Percentiles rank a stretch among this genome's conserved stretches.
phyloP scores from a whole-genome alignment of 805 yeast species.

The Candida loeiensis region DNA sequence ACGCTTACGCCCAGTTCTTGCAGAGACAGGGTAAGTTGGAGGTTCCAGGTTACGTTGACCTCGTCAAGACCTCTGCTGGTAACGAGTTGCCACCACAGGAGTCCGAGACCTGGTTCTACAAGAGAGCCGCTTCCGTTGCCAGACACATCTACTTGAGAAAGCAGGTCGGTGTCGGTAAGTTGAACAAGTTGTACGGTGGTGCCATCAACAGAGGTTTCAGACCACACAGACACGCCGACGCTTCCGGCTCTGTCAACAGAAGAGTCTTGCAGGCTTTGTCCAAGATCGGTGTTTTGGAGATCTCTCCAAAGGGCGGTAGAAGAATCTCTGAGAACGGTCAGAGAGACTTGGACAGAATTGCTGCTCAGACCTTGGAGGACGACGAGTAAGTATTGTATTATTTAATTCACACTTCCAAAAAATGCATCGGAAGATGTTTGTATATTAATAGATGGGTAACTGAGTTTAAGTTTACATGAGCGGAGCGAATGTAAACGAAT shows the following conservation, averaged over 20 bases:
- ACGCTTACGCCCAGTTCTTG: slow-evolving; percentile 99
- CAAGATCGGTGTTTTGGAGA: slow-evolving; percentile 96
- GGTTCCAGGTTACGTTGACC: slow-evolving; percentile 99
- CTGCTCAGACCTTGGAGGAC: slow-evolving; percentile 95
- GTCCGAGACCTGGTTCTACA: slow-evolving; percentile 99
- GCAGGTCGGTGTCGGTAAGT: slow-evolving; percentile 98
- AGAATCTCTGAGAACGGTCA: slow-evolving; percentile 99
- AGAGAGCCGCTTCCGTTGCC: slow-evolving; percentile 99
- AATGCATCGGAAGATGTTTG: slow-evolving; percentile 2
- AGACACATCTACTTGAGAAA: slow-evolving; percentile 99
- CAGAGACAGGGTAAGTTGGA: slow-evolving; percentile 99
- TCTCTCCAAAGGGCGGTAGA: slow-evolving; percentile 98
- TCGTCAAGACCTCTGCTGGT: slow-evolving; percentile 98
- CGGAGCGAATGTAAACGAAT: not conserved
- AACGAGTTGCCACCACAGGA: slow-evolving; percentile 99
- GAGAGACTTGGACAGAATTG: slow-evolving; percentile 99
- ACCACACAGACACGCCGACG: slow-evolving; percentile 98
- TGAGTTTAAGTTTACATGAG: not conserved
- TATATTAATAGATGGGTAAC: not conserved
- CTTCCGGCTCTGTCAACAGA: slow-evolving; percentile 99
- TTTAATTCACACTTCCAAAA: slow-evolving; percentile 9
- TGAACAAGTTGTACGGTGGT: slow-evolving; percentile 99
- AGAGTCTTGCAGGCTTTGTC: slow-evolving; percentile 96
- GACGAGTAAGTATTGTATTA: slow-evolving; percentile 47
- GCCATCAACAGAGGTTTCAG: slow-evolving; percentile 98